Percentiles rank a stretch among this genome's conserved stretches.
Evolutionary conservation across 305 asterid species (phyloP).

Genomic region (Fraxinus latifolia): DNA sequence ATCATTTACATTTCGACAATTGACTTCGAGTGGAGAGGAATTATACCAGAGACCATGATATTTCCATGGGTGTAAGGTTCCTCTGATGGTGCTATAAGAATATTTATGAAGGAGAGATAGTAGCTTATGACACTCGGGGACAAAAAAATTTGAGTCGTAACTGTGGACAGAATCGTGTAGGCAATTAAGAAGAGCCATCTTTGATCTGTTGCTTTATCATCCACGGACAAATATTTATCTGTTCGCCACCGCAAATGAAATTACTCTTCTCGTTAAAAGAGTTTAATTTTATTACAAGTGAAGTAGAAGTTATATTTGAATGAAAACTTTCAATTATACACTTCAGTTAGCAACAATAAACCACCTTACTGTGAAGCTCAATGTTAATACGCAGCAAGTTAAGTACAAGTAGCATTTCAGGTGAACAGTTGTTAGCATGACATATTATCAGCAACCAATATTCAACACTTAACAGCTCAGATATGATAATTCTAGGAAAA

Average conservation of each 20-base stretch:
- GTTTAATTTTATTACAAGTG: neutral
- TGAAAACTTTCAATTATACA: neutral
- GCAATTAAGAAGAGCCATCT: neutral
- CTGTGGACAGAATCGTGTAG: neutral
- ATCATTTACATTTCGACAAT: neutral
- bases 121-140: neutral
- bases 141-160: neutral
- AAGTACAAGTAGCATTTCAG: constrained; percentile 1
- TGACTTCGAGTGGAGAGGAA: neutral
- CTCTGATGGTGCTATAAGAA: neutral
- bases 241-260: neutral
- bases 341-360: neutral
- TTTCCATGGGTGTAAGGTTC: neutral
- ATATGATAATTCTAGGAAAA: neutral
- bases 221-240: neutral
- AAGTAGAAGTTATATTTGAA: neutral
- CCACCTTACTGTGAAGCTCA: neutral
- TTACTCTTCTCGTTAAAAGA: constrained; percentile 10
- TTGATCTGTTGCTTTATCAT: neutral
- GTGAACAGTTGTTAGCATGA: neutral
- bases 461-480: constrained; percentile 5
- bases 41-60: constrained; percentile 5
- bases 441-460: neutral
- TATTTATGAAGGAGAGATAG: neutral
- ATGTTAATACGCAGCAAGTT: neutral